phyloP scores from a whole-genome alignment of 768 basidiomycete species.

The Mycena galericulata region DNA sequence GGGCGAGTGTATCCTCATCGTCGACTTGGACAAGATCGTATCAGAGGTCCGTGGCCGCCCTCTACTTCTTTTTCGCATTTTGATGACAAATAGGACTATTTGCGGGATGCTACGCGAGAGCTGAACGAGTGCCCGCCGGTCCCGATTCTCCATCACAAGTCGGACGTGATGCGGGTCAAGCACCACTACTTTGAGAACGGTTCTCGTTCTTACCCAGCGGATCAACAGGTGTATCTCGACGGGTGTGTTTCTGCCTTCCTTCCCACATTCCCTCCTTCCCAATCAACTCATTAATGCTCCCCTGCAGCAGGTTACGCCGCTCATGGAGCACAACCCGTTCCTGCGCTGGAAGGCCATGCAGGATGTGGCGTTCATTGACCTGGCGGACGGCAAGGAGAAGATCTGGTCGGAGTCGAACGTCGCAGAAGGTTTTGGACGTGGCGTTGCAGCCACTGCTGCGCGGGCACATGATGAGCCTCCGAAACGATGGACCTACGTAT shows the following conservation, averaged over 20 bases:
- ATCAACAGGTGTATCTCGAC: conserved; percentile 36
- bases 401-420: conserved; percentile 85
- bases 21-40: conserved; percentile 83
- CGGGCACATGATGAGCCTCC: conserved; percentile 82
- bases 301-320: conserved; percentile 77
- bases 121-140: conserved; percentile 79
- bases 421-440: conserved; percentile 88
- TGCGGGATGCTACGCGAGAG: conserved; percentile 84
- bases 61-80: conserved; percentile 42
- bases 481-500: no score
- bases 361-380: conserved; percentile 81
- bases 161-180: conserved; percentile 49
- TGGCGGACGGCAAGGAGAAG: conserved; percentile 72
- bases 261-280: conserved; percentile 43
- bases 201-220: conserved; percentile 32
- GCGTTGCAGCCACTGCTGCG: conserved; percentile 70
- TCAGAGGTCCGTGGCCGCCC: conserved; percentile 68
- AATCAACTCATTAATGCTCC: background rate
- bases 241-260: conserved; percentile 26
- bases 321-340: conserved; percentile 91
- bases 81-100: conserved; percentile 13
- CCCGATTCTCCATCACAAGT: conserved; percentile 90
- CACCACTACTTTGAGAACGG: conserved; percentile 87
- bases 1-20: conserved; percentile 81
- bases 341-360: conserved; percentile 89